Evolutionary conservation across 2,329 filamentous ascomycete genomes (phyloP), one percentile per base, ranked within the genome.

Genomic region (Amesomyces nigricolor): DNA sequence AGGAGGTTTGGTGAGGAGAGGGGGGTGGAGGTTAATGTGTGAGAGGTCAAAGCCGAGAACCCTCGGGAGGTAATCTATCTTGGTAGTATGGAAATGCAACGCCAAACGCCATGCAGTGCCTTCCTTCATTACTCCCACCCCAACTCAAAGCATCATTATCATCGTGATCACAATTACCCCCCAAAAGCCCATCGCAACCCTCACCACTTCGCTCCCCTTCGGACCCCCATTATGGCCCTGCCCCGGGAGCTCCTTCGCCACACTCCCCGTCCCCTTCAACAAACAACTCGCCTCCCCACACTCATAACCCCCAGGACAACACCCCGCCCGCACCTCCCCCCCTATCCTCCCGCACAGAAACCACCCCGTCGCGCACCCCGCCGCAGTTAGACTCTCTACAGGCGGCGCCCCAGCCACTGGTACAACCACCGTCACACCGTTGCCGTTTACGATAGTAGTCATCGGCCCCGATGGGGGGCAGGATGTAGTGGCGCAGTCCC

Each of bases 401-500:
- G 71, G 72, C 8, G 75, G 76, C 2, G 75, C 73, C 51, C 75
- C 73, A 2, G 69, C 72, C 0, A 74, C 75, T 1, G 84, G 85
- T 14, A 89, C 82, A 0, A 86, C 84, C 29, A 96, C 74, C 0
- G 90, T 95, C 2, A 81, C 76, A 6, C 86, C 87, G 58, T 84
- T 77, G 0, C 78, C 80, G 38, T 63, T 54, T 17, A 67, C 56
- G 2, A 91, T 72, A 2, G 91, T 81, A 0, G 85, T 87, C 0
- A 84, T 87, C 2, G 71, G 69, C 0, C 77, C 65, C 7, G 40
- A 0, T 77, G 81, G 71, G 0, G 89, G 88, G 65, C 92, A 97
- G 6, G 86, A 88, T 0, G 87, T 88, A 0, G 85, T 87, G 57
- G 87, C 82, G 72, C 92, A 97, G 72, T 95, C 81, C 17, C 91